Evolutionary conservation across 1,284 basidiomycete species (phyloP), one percentile per base, ranked within the genome.

Genomic region (Ustilago tritici): DNA sequence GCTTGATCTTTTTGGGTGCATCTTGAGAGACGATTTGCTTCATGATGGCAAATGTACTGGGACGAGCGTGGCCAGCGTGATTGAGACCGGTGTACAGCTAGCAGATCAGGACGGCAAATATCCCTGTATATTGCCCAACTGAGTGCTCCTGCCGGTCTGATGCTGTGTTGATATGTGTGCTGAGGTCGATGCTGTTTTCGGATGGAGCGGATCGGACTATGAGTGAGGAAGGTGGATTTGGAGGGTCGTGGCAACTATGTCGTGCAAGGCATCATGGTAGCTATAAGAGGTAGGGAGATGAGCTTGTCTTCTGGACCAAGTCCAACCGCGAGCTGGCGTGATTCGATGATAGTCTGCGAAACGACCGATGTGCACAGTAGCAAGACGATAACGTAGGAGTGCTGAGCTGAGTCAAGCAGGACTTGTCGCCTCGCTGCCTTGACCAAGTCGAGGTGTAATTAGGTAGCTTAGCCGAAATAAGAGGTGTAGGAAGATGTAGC

Each of bases 1-100:
- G 82, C 73, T 86, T 86, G 80, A 85, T 85, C 65, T 82, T 82
- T 61, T 85, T 85, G 35, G 83, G 83, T 56, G 83, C 84, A 84
- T 84, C 82, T 65, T 85, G 83, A 40, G 70, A 79, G 56, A 84
- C 83, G 47, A 84, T 76, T 56, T 84, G 81, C 73, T 84, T 84
- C 83, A 84, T 84, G 38, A n/a, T 79, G 78, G 58, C 57, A 34
- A 31, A 7, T 41, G 54, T 55, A 34, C 36, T 34, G 1, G 28
- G 65, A 61, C 65, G 28, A 10, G 19, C 61, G 60, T 64, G 65
- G 57, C 59, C 40, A 68, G 62, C 61, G 61, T 40, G 47, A 32
- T 36, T 9, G 4, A 12, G 34, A 32, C 15, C n/a, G 17, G 36
- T 23, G 17, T 12, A 23, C 15, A 19, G 23, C 31, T 31, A 19